phyloP scores from a whole-genome alignment of 192 early-diverging fungal species.

The Dispira simplex region DNA sequence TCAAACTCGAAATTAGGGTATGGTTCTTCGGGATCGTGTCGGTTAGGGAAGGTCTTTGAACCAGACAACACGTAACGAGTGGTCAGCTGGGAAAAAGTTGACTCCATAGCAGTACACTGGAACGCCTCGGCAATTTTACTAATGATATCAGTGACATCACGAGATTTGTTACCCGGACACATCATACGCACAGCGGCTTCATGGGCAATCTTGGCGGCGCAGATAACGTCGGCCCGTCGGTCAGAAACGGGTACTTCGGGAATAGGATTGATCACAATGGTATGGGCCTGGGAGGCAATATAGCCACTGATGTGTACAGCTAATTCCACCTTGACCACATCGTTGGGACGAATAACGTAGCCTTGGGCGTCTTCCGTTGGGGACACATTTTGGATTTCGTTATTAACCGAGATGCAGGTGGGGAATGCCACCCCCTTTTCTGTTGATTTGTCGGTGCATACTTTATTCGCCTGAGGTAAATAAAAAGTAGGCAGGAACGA shows the following conservation, averaged over 20 bases:
- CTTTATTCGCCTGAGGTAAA: constrained; percentile 26
- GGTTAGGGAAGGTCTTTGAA: constrained; percentile 36
- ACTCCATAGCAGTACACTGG: constrained; percentile 49
- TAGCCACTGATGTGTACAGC: constrained; percentile 90
- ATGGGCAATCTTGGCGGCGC: constrained; percentile 65
- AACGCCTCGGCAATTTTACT: constrained; percentile 18
- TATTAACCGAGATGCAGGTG: constrained; percentile 70
- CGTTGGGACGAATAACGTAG: constrained; percentile 42
- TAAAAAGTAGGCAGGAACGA: not conserved
- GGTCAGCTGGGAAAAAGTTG: constrained; percentile 49
- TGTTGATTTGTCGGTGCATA: constrained; percentile 35
- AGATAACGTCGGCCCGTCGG: constrained; percentile 56
- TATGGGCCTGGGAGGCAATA: constrained; percentile 69
- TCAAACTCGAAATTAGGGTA: constrained; percentile 50
- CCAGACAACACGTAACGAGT: constrained; percentile 59
- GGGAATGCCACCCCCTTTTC: constrained; percentile 73
- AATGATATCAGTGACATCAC: not conserved
- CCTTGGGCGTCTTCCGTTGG: constrained; percentile 47
- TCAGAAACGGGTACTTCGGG: constrained; percentile 43
- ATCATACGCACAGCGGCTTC: constrained; percentile 73
- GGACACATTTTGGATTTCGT: constrained; percentile 60
- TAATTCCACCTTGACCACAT: constrained; percentile 85
- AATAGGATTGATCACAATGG: constrained; percentile 46
- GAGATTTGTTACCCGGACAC: constrained; percentile 46
- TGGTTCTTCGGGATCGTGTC: constrained; percentile 36